Percentiles rank a stretch among this genome's conserved stretches.
Conservation (phyloP, 2,329 filamentous ascomycete species). For the Chaetoscypha palmicola region DNA sequence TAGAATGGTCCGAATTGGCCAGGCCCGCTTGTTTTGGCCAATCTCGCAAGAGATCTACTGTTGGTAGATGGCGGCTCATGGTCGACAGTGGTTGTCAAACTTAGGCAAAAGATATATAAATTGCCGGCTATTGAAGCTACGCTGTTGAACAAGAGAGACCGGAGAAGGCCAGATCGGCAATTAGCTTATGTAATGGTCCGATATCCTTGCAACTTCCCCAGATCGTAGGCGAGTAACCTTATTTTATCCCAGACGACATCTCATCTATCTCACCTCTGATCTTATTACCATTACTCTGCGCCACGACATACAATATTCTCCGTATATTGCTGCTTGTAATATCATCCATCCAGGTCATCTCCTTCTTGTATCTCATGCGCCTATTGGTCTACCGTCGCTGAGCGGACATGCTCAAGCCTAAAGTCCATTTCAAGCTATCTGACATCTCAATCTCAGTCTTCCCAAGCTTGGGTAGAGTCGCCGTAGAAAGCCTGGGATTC, state of each 20-base stretch:
- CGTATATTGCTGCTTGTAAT: not conserved
- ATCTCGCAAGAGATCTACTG: not conserved
- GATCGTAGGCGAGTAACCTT: constrained; percentile 4
- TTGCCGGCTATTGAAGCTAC: constrained; percentile 8
- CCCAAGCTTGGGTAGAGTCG: not conserved
- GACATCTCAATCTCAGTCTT: not conserved
- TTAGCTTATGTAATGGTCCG: constrained; percentile 3
- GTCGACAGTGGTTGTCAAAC: not conserved
- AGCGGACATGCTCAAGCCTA: not conserved
- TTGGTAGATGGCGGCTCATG: not conserved
- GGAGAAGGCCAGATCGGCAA: not conserved
- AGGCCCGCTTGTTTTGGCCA: not conserved
- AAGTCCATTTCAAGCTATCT: not conserved
- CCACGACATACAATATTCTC: not conserved
- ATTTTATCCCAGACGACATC: constrained; percentile 7
- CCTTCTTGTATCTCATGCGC: not conserved
- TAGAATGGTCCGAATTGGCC: constrained; percentile 2
- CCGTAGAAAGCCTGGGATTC: not conserved
- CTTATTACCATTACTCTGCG: constrained; percentile 1
- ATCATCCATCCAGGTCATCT: not conserved
- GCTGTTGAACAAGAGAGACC: not conserved
- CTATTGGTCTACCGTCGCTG: not conserved
- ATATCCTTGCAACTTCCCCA: constrained; percentile 1
- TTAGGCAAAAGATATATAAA: constrained; percentile 12
- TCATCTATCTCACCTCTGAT: not conserved